Evolutionary conservation across 164 flowering plant species (phyloP).

Genomic region (Aristolochia contorta): DNA sequence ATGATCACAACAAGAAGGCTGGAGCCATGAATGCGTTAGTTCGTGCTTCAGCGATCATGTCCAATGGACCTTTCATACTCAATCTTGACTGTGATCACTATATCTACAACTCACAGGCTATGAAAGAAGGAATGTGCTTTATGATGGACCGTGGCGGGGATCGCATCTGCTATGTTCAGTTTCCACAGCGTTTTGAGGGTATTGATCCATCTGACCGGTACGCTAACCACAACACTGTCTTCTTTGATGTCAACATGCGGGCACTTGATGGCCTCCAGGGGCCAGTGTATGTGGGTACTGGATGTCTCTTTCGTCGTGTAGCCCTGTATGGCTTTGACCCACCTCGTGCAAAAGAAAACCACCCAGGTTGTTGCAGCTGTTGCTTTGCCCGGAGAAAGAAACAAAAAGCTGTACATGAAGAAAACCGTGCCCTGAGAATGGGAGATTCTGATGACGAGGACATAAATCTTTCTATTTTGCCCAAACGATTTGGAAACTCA

Average conservation of each 20-base stretch:
- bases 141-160: conserved; percentile 94
- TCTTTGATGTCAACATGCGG: conserved; percentile 84
- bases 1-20: conserved; percentile 93
- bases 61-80: conserved; percentile 87
- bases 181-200: conserved; percentile 87
- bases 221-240: conserved; percentile 84
- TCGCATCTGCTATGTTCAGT: conserved; percentile 68
- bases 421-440: conserved; percentile 34
- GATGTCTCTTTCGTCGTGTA: conserved; percentile 78
- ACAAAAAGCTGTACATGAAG: conserved; percentile 25
- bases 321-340: conserved; percentile 90
- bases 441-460: conserved; percentile 49
- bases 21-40: conserved; percentile 95
- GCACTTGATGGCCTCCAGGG: conserved; percentile 94
- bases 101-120: conserved; percentile 64
- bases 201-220: conserved; percentile 88
- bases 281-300: conserved; percentile 91
- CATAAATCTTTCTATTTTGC: conserved; percentile 36
- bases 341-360: conserved; percentile 35
- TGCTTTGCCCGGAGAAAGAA: conserved; percentile 33
- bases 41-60: conserved; percentile 83
- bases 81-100: conserved; percentile 92
- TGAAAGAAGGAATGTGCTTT: conserved; percentile 87
- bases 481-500: conserved; percentile 81
- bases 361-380: conserved; percentile 33